Evolutionary conservation across 208 protist genomes (phyloP).

Genomic region (Wallacemonas collosoma): DNA sequence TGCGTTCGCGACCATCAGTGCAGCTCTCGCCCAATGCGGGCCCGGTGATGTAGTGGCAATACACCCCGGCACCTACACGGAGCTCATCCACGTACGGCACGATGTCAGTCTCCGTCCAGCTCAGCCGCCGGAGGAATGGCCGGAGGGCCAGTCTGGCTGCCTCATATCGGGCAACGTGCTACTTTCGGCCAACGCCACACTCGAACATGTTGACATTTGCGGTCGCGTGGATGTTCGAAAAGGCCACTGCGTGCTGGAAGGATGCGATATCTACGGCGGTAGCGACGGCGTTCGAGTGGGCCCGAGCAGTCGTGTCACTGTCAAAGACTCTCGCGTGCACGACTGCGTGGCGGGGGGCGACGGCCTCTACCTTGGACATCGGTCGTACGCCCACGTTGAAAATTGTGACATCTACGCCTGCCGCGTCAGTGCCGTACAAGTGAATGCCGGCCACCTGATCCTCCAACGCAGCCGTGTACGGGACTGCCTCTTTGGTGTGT

Average conservation of each 20-base stretch:
- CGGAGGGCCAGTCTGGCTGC: conserved; percentile 42
- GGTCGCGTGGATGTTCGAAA: conserved; percentile 75
- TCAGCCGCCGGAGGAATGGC: conserved; percentile 29
- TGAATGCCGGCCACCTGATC: conserved; percentile 39
- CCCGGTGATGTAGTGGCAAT: conserved; percentile 64
- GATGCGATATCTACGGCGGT: conserved; percentile 81
- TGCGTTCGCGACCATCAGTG: conserved; percentile 58
- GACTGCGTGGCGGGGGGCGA: conserved; percentile 72
- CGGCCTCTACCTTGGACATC: conserved; percentile 78
- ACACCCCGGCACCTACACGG: conserved; percentile 78
- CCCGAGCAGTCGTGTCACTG: conserved; percentile 36
- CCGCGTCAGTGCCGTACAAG: conserved; percentile 82
- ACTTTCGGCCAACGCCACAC: conserved; percentile 44
- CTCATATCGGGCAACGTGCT: conserved; percentile 60
- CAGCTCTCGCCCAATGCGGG: conserved; percentile 47
- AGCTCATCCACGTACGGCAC: conserved; percentile 54
- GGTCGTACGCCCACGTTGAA: conserved; percentile 59
- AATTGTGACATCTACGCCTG: conserved; percentile 87
- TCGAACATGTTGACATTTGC: conserved; percentile 56
- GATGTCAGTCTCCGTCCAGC: conserved; percentile 50
- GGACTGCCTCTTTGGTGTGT: conserved; percentile 79
- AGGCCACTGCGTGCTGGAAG: conserved; percentile 66
- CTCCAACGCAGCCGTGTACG: conserved; percentile 71
- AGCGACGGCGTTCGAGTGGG: conserved; percentile 77
- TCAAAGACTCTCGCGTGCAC: conserved; percentile 67